These are phyloP conservation scores for Huntiella decipiens DNA, from an alignment of 2,329 filamentous ascomycete genomes.

Conservation along the genomic window DNA sequence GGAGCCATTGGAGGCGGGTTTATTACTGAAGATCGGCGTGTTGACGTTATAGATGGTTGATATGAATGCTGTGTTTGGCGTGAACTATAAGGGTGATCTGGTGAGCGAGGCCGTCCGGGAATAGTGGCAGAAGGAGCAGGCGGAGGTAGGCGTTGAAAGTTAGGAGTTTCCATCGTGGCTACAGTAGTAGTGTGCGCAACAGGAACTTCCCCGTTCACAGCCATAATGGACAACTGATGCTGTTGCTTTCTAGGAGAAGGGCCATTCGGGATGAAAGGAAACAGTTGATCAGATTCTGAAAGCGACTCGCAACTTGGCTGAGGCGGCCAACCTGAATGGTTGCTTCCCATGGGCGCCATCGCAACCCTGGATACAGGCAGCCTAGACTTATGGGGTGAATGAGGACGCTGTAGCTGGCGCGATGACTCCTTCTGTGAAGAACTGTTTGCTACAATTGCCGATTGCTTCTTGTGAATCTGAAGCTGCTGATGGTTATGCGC, in stretches of 20 bases:
- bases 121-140: constrained; percentile 3
- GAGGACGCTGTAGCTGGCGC: no score
- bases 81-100: constrained; percentile 23
- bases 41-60: constrained; percentile 32
- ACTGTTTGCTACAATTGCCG: no score
- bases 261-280: constrained; percentile 34
- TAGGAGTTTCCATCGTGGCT: not conserved
- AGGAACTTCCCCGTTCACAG: not conserved
- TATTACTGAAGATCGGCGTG: constrained; percentile 28
- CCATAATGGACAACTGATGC: constrained; percentile 4
- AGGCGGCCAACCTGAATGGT: constrained; percentile 5
- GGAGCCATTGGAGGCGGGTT: constrained; percentile 43
- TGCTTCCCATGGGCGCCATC: constrained; percentile 1
- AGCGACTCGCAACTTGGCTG: constrained; percentile 7
- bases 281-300: constrained; percentile 11
- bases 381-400: no score
- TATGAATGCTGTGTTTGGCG: constrained; percentile 28
- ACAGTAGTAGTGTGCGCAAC: constrained; percentile 7
- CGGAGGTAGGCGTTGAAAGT: not conserved
- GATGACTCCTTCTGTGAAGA: no score
- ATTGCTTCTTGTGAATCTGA: no score
- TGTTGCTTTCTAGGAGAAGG: constrained; percentile 18
- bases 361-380: not conserved
- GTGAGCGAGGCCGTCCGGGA: constrained; percentile 22
- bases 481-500: no score